phyloP scores from a whole-genome alignment of 2,329 filamentous ascomycete species.

The Colletotrichum neosansevieriae region DNA sequence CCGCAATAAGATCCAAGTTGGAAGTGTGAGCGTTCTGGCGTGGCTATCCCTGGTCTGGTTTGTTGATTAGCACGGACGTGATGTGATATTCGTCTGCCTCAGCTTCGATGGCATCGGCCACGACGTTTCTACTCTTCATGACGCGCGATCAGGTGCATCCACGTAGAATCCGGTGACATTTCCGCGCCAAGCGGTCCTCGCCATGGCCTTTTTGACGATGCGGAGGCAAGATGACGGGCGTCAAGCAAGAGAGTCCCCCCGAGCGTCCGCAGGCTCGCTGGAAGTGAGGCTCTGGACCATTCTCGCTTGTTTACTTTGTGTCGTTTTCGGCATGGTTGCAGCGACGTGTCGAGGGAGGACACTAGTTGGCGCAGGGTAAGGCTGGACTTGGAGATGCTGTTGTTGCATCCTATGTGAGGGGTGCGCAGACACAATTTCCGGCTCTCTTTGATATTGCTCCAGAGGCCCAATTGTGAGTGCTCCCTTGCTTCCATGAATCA shows the following conservation, averaged over 20 bases:
- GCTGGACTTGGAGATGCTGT: conserved; percentile 27
- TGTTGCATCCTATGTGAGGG: conserved; percentile 32
- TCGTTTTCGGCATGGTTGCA: conserved; percentile 34
- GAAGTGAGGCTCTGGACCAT: conserved; percentile 33
- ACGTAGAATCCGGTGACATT: conserved; percentile 26
- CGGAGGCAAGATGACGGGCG: conserved; percentile 30
- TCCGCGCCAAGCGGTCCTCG: conserved; percentile 14
- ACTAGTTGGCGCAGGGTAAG: conserved; percentile 33
- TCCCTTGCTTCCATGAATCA: conserved; percentile 35
- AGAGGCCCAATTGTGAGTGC: conserved; percentile 10
- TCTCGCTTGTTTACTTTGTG: conserved; percentile 36
- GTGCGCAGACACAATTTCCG: conserved; percentile 35
- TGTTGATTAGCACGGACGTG: conserved; percentile 22
- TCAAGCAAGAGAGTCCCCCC: conserved; percentile 4
- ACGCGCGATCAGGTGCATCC: conserved; percentile 22
- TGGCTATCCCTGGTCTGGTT: conserved; percentile 21
- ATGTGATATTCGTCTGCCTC: conserved; percentile 11
- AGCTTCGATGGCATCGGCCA: conserved; percentile 8
- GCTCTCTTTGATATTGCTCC: conserved; percentile 23
- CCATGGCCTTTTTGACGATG: conserved; percentile 16
- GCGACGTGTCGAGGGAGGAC: conserved; percentile 23
- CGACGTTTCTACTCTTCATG: conserved; percentile 1
- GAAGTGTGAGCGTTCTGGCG: conserved; percentile 11
- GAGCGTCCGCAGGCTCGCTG: conserved; percentile 20
- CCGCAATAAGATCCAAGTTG: conserved; percentile 23